Base-by-base conservation (phyloP, 768 basidiomycete genomes). In the Phlebiopsis gigantea region DNA sequence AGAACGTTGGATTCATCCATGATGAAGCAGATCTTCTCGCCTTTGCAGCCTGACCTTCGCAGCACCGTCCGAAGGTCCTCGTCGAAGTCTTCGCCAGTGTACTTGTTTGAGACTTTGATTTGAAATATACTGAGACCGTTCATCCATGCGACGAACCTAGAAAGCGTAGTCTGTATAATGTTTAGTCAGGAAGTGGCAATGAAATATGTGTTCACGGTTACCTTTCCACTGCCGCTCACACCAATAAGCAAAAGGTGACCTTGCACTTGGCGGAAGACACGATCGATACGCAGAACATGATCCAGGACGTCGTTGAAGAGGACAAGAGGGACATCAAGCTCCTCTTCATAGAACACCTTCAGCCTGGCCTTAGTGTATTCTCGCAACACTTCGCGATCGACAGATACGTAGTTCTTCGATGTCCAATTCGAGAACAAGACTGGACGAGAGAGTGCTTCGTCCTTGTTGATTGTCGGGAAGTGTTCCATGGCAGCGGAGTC, bases 1-100 rank as follows among this genome's bases (percentile, higher is more conserved):
- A 98, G 87, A 12, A 98, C 97, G 65, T 99, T 98, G 3, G 97
- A 98, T 70, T 99, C 97, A 71, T 99, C 97, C 97, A 99, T 98
- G 75, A 99, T 98, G 79, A 99, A 99, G 70, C 94, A 98, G 48
- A 99, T 88, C 74, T 98, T 98, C 73, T 99, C 97, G 63, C 94
- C 94, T 69, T 98, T 99, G 77, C 94, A 98, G 5, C 97, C 97
- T 6, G 96, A 79, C 31, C 97, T 88, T 44, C 97, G 91, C 34
- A 99, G 84, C 5, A 99, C 97, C 0, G 85, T 91, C 42, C 97
- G 86, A 45, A 99, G 78, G 70, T 99, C 97, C 61, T 99, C 96
- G 63, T 99, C 97, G 64, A 99, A 99, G 70, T 99, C 97, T 15
- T 96, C 95, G 22, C 92, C 95, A 1, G 93, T 97, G 69, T 99